These are phyloP conservation scores for Pseudocercospora cruenta DNA, from an alignment of 2,329 filamentous ascomycete genomes.

Conservation along the genomic window DNA sequence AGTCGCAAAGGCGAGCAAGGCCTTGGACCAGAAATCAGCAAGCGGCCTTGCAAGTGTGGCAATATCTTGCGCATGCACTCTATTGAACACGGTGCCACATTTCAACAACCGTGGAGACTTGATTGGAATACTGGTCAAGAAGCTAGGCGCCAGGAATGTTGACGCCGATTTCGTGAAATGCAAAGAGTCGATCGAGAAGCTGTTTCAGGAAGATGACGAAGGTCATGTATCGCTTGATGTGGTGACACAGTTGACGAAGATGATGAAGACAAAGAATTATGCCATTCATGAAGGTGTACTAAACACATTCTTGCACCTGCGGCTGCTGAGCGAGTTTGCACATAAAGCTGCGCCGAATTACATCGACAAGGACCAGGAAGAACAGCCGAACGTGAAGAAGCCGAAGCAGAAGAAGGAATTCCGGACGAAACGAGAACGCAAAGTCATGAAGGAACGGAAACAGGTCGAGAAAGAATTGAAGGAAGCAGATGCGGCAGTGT, in stretches of 20 bases:
- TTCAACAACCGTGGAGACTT: constrained; percentile 95
- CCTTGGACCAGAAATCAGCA: constrained; percentile 39
- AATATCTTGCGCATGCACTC: constrained; percentile 79
- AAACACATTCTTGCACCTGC: constrained; percentile 87
- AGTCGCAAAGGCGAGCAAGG: constrained; percentile 54
- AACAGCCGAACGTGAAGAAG: constrained; percentile 53
- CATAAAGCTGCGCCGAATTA: constrained; percentile 79
- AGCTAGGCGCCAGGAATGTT: constrained; percentile 72
- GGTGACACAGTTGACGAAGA: constrained; percentile 81
- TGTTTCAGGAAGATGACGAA: constrained; percentile 88
- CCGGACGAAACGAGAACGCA: constrained; percentile 84
- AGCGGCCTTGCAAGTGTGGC: constrained; percentile 69
- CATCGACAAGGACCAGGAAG: constrained; percentile 64
- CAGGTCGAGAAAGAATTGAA: constrained; percentile 89
- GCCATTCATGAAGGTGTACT: constrained; percentile 80
- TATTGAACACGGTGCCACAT: constrained; percentile 82
- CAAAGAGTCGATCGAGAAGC: constrained; percentile 73
- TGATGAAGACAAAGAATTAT: constrained; percentile 90
- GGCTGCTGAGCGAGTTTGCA: constrained; percentile 83
- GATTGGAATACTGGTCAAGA: constrained; percentile 81
- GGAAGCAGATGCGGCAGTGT: constrained; percentile 86
- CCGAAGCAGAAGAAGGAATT: constrained; percentile 81
- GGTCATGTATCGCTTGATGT: constrained; percentile 86
- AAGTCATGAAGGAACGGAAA: constrained; percentile 82
- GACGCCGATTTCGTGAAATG: constrained; percentile 80